phyloP scores from a whole-genome alignment of 768 basidiomycete species.

The Termitomyces eurrhizus region DNA sequence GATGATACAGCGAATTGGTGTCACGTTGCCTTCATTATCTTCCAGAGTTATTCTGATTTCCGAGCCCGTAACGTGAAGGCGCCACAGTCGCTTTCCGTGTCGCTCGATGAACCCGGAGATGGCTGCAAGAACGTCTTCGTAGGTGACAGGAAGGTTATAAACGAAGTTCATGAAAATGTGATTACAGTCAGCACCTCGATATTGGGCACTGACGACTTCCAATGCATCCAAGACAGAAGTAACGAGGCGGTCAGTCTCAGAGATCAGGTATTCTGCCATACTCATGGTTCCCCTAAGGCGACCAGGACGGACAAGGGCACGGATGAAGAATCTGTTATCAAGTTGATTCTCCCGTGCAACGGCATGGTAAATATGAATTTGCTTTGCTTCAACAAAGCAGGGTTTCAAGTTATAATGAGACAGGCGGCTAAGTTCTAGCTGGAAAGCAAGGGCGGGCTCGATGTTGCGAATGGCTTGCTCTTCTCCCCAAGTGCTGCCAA shows the following conservation, averaged over 20 bases:
- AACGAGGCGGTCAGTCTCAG: conserved; percentile 95
- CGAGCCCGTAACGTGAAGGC: conserved; percentile 95
- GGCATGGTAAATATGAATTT: conserved; percentile 97
- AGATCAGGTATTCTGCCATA: conserved; percentile 96
- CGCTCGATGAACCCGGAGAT: conserved; percentile 99
- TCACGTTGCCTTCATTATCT: conserved; percentile 91
- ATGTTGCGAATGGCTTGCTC: conserved; percentile 97
- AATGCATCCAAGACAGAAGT: conserved; percentile 92
- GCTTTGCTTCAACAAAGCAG: conserved; percentile 95
- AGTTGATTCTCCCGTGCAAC: conserved; percentile 94
- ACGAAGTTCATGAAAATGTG: conserved; percentile 99
- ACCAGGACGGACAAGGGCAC: conserved; percentile 93
- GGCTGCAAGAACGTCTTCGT: conserved; percentile 95
- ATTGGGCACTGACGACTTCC: conserved; percentile 86
- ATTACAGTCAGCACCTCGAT: conserved; percentile 94
- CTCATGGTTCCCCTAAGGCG: conserved; percentile 90
- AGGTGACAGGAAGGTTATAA: conserved; percentile 92
- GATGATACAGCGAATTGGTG: conserved; percentile 95
- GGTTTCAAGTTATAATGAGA: conserved; percentile 96
- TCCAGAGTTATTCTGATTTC: conserved; percentile 96
- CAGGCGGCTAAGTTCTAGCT: conserved; percentile 92
- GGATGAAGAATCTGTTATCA: conserved; percentile 98
- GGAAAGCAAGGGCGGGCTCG: conserved; percentile 96
- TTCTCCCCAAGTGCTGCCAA: conserved; percentile 78
- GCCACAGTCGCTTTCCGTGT: conserved; percentile 97